phyloP scores from a whole-genome alignment of 2,329 filamentous ascomycete genomes.

The Paracorniculantispora psalliotae region DNA sequence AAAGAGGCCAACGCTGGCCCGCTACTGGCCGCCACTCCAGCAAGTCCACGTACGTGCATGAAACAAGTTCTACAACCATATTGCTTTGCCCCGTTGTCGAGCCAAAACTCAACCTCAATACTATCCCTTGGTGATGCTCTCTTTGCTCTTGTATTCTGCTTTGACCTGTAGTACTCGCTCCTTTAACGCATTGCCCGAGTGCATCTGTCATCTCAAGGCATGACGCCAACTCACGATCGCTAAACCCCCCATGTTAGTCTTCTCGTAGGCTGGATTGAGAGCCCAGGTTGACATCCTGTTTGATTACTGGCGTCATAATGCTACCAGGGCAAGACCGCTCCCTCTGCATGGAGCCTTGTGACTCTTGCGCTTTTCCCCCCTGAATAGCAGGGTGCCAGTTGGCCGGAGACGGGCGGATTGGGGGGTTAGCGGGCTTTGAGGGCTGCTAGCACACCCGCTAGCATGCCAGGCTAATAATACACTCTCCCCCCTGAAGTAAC shows the following conservation, averaged over 20 bases:
- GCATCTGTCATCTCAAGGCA: not conserved
- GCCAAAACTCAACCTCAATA: not conserved
- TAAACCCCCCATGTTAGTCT: not conserved
- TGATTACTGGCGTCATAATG: constrained; percentile 8
- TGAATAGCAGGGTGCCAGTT: not conserved
- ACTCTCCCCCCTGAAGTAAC: too few relatives aligned
- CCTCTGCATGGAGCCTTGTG: not conserved
- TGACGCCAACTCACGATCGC: not conserved
- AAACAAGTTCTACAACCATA: constrained; percentile 10
- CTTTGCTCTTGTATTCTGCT: not conserved
- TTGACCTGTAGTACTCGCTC: not conserved
- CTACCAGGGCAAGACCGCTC: not conserved
- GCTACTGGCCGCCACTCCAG: not conserved
- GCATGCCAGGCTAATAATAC: not conserved
- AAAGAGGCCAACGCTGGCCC: not conserved
- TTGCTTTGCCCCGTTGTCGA: not conserved
- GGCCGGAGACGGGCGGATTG: not conserved
- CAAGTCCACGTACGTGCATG: constrained; percentile 3
- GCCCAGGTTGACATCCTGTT: not conserved
- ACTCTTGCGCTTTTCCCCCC: not conserved
- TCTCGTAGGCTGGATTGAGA: not conserved
- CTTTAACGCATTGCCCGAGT: not conserved
- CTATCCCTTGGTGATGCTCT: not conserved
- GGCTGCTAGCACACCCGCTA: too few relatives aligned
- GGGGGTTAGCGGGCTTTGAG: too few relatives aligned